Evolutionary conservation across 1,284 basidiomycete species (phyloP).

Genomic region (Sparassis latifolia): DNA sequence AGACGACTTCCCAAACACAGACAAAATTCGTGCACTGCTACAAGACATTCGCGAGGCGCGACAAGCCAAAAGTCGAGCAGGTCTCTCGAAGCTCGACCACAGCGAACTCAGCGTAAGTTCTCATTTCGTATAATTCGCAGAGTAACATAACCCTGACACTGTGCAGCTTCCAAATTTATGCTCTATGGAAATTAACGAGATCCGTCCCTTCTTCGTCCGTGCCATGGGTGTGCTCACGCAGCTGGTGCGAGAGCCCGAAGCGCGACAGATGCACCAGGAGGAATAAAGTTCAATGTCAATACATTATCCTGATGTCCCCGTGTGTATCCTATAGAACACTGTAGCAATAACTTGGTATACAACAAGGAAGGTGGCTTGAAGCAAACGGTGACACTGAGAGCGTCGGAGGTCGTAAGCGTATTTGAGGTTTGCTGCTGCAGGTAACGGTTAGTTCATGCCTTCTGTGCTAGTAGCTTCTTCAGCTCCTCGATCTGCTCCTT

Average conservation of each 20-base stretch:
- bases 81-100: conserved; percentile 68
- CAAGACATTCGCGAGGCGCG: conserved; percentile 93
- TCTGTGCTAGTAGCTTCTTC: conserved; percentile 41
- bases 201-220: conserved; percentile 83
- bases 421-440: no score
- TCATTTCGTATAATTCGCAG: no score
- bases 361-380: no score
- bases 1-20: conserved; percentile 82
- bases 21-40: conserved; percentile 76
- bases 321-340: no score
- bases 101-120: conserved; percentile 68
- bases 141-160: not conserved
- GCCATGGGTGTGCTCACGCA: conserved; percentile 69
- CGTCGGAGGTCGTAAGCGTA: no score
- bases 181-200: conserved; percentile 89
- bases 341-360: no score
- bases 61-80: conserved; percentile 87
- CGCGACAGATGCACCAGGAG: conserved; percentile 11
- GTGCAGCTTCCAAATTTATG: conserved; percentile 78
- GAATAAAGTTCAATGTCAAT: not conserved
- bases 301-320: not conserved
- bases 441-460: not conserved
- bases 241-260: conserved; percentile 29
- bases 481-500: conserved; percentile 51
- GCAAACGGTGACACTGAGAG: no score